Evolutionary conservation across 2,329 filamentous ascomycete genomes (phyloP), one percentile per base, ranked within the genome.

Genomic region (Cyclaneusma minus): DNA sequence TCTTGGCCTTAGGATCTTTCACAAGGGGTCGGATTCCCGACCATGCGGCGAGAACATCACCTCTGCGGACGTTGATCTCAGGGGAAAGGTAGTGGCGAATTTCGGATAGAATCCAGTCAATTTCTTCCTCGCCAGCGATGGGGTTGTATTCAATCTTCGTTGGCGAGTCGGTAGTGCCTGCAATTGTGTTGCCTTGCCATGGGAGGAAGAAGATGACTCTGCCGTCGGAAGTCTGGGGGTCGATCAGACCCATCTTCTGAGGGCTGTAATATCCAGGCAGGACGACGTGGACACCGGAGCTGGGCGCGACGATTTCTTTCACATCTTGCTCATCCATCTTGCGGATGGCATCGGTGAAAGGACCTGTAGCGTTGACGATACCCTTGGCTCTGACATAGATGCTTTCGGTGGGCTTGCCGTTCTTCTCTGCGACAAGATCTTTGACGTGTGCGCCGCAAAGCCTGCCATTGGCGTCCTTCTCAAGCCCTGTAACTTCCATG

Each of bases 151-250:
- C 68, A 38, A 92, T 81, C 16, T 63, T 56, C 19, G 75, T 78
- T 3, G 81, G 73, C 20, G 78, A 74, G 46, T 91, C 83, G 6
- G 82, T 91, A 4, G 83, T 91, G 34, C 83, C 83, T 23, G 82
- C 83, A 44, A 91, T 89, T 9, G 82, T 91, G 55, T 89, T 89
- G 25, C 82, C 82, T 55, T 91, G 82, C 83, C 83, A 91, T 13
- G 83, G 83, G 21, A 91, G 62, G 63, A 92, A 91, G 68, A 91
- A 91, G 45, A 91, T 87, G 25, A 91, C 83, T 47, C 83, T 70
- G 12, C 83, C 83, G 45, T 91, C 83, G 2, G 82, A 91, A 2
- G 83, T 89, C 21, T 72, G 71, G 4, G 83, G 82, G 43, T 92
- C 83, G 41, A 91, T 80, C 21, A 91, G 62, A 34, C 83, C 83